These are phyloP conservation scores for Holtermanniella nyarrowii DNA, from an alignment of 768 basidiomycete species.

Conservation along the genomic window DNA sequence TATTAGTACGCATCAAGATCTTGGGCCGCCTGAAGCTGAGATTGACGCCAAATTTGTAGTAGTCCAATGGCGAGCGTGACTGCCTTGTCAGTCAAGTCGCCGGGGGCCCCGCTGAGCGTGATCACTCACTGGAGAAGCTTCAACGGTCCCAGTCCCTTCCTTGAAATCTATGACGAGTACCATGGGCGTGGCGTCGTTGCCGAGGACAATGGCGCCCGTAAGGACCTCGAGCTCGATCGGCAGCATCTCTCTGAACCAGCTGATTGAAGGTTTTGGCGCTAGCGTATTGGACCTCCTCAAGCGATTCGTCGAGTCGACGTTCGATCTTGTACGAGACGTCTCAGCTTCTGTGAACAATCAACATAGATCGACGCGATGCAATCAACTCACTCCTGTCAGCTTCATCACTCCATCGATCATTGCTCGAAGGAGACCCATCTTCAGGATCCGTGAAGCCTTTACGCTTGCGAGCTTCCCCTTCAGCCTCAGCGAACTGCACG, in stretches of 20 bases:
- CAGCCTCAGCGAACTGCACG: too few species aligned
- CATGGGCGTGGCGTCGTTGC: slow-evolving; percentile 74
- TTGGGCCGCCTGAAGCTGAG: slow-evolving; percentile 59
- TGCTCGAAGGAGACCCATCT: slow-evolving; percentile 1
- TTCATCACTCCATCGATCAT: not conserved
- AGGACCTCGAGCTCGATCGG: slow-evolving; percentile 70
- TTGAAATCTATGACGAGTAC: slow-evolving; percentile 73
- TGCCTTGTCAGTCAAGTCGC: slow-evolving; percentile 37
- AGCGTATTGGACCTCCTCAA: slow-evolving; percentile 4
- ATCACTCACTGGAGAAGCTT: slow-evolving; percentile 58
- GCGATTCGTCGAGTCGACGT: slow-evolving; percentile 4
- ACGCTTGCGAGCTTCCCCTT: too few species aligned
- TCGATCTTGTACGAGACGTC: not conserved
- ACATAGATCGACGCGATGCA: too few species aligned
- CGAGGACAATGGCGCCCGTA: slow-evolving; percentile 71
- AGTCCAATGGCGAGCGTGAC: slow-evolving; percentile 71
- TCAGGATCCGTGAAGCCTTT: too few species aligned
- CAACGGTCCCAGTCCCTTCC: slow-evolving; percentile 65
- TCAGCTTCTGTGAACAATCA: slow-evolving; percentile 1
- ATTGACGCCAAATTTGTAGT: slow-evolving; percentile 68
- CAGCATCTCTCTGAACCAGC: slow-evolving; percentile 62
- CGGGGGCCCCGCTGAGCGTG: not conserved
- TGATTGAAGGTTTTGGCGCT: slow-evolving; percentile 9
- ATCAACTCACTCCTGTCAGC: not conserved
- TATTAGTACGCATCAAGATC: slow-evolving; percentile 62